These are phyloP conservation scores for Dendrobium huoshanense DNA, from an alignment of 106 monocot genomes.

Conservation along the genomic window DNA sequence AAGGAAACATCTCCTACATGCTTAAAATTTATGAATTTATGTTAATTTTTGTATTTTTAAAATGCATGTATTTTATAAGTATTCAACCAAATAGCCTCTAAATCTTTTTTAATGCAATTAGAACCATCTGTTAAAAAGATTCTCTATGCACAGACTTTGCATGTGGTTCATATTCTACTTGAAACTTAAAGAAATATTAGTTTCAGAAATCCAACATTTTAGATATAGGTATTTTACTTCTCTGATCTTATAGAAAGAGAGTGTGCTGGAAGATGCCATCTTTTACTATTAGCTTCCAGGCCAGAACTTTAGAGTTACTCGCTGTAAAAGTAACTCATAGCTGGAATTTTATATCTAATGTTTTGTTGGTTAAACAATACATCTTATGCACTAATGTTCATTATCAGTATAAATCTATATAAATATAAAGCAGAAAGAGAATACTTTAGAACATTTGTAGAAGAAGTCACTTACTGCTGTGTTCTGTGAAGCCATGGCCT, in stretches of 20 bases:
- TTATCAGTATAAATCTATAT: neutral
- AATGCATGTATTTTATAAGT: too few species aligned
- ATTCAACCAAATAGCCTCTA: too few species aligned
- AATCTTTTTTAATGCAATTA: too few species aligned
- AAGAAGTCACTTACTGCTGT: neutral
- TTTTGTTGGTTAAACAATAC: neutral
- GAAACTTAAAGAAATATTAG: neutral
- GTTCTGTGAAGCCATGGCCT: slow-evolving; percentile 26
- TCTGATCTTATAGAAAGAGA: neutral
- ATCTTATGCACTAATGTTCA: neutral
- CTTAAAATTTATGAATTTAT: too few species aligned
- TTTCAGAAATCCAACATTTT: neutral
- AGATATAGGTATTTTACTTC: neutral
- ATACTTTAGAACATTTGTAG: neutral
- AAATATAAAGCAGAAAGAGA: neutral
- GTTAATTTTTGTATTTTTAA: too few species aligned
- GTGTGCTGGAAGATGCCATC: neutral
- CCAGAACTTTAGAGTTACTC: neutral
- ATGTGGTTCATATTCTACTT: neutral
- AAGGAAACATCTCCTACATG: too few species aligned
- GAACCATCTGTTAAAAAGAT: neutral
- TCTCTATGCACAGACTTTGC: slow-evolving; percentile 2
- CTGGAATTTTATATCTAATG: neutral
- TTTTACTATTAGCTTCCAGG: neutral
- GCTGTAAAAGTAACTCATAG: too few species aligned